A percentile compares a stretch with the other conserved stretches of the same genome.
Evolutionary conservation across 2,329 filamentous ascomycete species (phyloP).

Genomic region (Pseudocercospora fuligena): DNA sequence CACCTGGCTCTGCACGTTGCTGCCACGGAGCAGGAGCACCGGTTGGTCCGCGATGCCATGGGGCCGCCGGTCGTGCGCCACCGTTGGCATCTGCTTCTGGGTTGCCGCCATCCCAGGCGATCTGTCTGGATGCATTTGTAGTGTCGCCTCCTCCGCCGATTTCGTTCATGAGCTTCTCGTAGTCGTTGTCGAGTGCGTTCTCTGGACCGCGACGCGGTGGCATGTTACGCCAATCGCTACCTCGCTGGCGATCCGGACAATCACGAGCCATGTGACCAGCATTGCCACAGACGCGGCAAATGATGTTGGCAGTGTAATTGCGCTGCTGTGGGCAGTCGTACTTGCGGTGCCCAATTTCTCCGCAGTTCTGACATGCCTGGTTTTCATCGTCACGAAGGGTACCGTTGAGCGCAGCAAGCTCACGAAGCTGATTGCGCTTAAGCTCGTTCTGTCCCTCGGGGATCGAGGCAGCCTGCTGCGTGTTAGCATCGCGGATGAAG

Average conservation of each 20-base stretch:
- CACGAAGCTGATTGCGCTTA: conserved; percentile 97
- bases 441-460: conserved; percentile 98
- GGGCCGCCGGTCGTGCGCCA: conserved; percentile 55
- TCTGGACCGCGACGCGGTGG: conserved; percentile 59
- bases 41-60: conserved; percentile 38
- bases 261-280: conserved; percentile 98
- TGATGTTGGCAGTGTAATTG: conserved; percentile 99
- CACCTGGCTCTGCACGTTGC: conserved; percentile 28
- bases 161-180: conserved; percentile 99
- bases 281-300: conserved; percentile 97
- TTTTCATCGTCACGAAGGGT: conserved; percentile 99
- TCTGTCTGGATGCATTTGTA: conserved; percentile 71
- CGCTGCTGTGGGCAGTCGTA: conserved; percentile 97
- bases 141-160: conserved; percentile 69
- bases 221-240: conserved; percentile 86
- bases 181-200: conserved; percentile 83
- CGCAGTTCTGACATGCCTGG: conserved; percentile 98
- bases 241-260: conserved; percentile 91
- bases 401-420: conserved; percentile 97
- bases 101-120: conserved; percentile 79
- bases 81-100: conserved; percentile 58
- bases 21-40: conserved; percentile 46
- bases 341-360: conserved; percentile 97
- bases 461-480: conserved; percentile 84
- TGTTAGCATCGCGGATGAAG: conserved; percentile 38